Evolutionary conservation across 306 rosid genomes (phyloP), one percentile per base, ranked within the genome.

Genomic region (Neltuma alba): DNA sequence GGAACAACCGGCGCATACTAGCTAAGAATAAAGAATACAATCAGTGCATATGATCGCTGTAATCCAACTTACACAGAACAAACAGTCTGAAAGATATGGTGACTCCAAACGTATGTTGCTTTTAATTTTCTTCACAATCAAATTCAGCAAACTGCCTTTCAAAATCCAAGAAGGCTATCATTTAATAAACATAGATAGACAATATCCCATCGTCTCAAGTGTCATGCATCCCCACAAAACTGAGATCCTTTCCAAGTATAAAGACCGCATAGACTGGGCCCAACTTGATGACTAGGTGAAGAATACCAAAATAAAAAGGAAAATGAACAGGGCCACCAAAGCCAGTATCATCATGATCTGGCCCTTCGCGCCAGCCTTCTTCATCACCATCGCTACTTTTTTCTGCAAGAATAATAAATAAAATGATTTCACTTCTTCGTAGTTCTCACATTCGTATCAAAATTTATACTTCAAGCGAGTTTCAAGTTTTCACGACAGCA

Each of bases 321-420:
- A 85, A 73, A 96, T 87, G 84, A 96, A 96, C 79, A 96, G 75
- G 9, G 81, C 97, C 79, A 52, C 58, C 25, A 52, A 52, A n/a
- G 58, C 58, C 27, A 52, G 25, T 52, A 52, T 52, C 58, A 52
- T 52, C 58, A 52, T 52, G 27, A 52, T 52, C 91, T 96, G 98
- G 54, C 98, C 99, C 87, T 93, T 96, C 13, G 86, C 88, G 57
- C 98, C 85, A 16, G 99, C 97, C 87, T 93, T 95, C 92, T 95
- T 96, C 98, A 96, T 93, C 48, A 96, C 94, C 86, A 91, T 86
- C 45, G 90, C 97, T 74, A 96, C 96, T 76, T 88, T 96, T 91
- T 93, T 96, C 99, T 96, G 97, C 85, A 89, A 80, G 48, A 68
- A 76, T 15, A 70, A 76, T 18, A 68, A 57, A 68, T 27, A 73